phyloP scores from a whole-genome alignment of 2,329 filamentous ascomycete species.

The Talaromyces sp. region DNA sequence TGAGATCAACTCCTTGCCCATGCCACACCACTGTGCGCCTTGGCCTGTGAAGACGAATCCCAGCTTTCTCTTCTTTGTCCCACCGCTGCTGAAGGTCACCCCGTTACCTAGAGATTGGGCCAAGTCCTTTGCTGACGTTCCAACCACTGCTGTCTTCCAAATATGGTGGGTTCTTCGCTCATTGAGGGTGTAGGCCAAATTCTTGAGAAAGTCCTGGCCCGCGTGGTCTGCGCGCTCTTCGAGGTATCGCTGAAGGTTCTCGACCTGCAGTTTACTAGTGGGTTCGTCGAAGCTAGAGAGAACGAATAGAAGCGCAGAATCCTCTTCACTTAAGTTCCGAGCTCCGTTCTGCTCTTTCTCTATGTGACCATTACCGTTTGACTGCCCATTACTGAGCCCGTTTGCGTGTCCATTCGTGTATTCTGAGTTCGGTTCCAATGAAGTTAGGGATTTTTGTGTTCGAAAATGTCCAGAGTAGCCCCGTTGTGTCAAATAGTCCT shows the following conservation, averaged over 20 bases:
- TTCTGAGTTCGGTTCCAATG: not conserved
- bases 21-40: slow-evolving; percentile 25
- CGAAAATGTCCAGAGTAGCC: not conserved
- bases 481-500: slow-evolving; percentile 7
- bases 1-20: slow-evolving; percentile 23
- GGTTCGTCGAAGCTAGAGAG: not conserved
- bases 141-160: not conserved
- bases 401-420: not conserved
- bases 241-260: not conserved
- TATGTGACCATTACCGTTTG: not conserved
- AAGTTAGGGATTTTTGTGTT: not conserved
- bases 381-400: not conserved
- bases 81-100: not conserved
- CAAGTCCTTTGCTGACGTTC: not conserved
- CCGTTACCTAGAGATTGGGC: not conserved
- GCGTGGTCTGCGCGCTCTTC: not conserved
- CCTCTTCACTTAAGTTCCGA: not conserved
- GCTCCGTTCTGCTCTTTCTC: not conserved
- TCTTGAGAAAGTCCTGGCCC: not conserved
- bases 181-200: not conserved
- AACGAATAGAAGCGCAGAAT: not conserved
- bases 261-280: not conserved
- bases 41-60: slow-evolving; percentile 27
- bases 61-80: not conserved
- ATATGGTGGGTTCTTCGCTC: not conserved